Conservation (phyloP, 2,329 filamentous ascomycete genomes). For the Penicillium frequentans region DNA sequence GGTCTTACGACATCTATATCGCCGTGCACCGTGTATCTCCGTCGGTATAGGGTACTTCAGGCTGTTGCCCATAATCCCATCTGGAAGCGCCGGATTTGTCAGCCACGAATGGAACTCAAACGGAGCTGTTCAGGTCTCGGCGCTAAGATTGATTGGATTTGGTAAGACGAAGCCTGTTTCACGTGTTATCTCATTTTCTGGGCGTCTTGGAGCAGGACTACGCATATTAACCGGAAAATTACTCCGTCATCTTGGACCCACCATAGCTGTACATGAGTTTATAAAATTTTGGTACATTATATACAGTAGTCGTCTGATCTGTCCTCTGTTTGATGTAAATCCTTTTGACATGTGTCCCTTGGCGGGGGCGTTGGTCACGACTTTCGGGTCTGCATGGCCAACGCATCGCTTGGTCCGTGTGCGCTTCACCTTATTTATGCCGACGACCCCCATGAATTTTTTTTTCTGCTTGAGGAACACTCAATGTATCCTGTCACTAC, state of each 20-base stretch:
- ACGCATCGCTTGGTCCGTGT: conserved; percentile 28
- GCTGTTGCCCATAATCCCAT: too few relatives aligned
- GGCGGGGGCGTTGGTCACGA: conserved; percentile 9
- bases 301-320: too few relatives aligned
- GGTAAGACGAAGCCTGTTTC: background rate
- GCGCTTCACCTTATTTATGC: conserved; percentile 22
- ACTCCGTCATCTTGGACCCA: background rate
- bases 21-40: background rate
- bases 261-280: background rate
- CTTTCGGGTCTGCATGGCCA: conserved; percentile 18
- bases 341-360: background rate
- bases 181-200: background rate
- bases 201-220: background rate
- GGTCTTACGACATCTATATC: too few relatives aligned
- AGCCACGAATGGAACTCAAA: background rate
- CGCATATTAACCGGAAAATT: background rate
- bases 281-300: background rate
- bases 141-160: background rate
- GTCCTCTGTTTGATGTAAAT: background rate
- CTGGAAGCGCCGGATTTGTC: background rate
- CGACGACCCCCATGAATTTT: conserved; percentile 2
- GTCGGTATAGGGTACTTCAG: background rate
- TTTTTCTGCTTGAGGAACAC: background rate
- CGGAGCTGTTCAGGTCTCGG: background rate
- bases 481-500: background rate